Percentiles rank a stretch among this genome's conserved stretches.
These are phyloP conservation scores for Aspergillus mulundensis DNA, from an alignment of 495 filamentous ascomycete species.

Conservation along the genomic window DNA sequence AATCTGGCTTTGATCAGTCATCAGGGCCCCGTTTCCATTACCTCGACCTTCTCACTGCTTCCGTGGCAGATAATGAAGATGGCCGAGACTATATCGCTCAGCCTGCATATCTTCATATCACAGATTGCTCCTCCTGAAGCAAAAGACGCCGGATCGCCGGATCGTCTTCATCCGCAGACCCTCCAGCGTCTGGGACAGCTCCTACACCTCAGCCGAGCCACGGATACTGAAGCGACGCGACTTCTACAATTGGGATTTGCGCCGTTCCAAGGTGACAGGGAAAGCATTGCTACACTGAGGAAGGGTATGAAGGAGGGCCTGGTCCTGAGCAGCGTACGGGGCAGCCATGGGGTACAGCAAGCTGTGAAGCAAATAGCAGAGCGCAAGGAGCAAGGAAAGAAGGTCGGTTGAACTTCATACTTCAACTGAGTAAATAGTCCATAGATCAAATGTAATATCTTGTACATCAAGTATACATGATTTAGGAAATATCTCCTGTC, in stretches of 20 bases:
- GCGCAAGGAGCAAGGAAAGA: slow-evolving; percentile 41
- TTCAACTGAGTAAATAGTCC: neutral
- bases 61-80: slow-evolving; percentile 82
- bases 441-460: too few relatives aligned
- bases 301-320: slow-evolving; percentile 72
- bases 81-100: slow-evolving; percentile 71
- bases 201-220: slow-evolving; percentile 42
- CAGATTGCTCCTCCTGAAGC: slow-evolving; percentile 54
- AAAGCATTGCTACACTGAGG: slow-evolving; percentile 54
- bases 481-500: too few relatives aligned
- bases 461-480: too few relatives aligned
- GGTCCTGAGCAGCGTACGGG: slow-evolving; percentile 66
- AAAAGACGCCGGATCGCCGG: slow-evolving; percentile 23
- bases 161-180: slow-evolving; percentile 29
- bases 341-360: slow-evolving; percentile 71
- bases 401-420: slow-evolving; percentile 17
- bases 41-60: slow-evolving; percentile 58
- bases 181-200: slow-evolving; percentile 42
- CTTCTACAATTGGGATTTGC: slow-evolving; percentile 72
- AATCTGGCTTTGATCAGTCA: slow-evolving; percentile 73
- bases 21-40: slow-evolving; percentile 40
- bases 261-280: slow-evolving; percentile 73
- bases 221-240: slow-evolving; percentile 64
- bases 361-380: slow-evolving; percentile 61
- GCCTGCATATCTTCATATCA: slow-evolving; percentile 86